Conservation (phyloP, 2,329 filamentous ascomycete species). For the Calonectria fujianensis region DNA sequence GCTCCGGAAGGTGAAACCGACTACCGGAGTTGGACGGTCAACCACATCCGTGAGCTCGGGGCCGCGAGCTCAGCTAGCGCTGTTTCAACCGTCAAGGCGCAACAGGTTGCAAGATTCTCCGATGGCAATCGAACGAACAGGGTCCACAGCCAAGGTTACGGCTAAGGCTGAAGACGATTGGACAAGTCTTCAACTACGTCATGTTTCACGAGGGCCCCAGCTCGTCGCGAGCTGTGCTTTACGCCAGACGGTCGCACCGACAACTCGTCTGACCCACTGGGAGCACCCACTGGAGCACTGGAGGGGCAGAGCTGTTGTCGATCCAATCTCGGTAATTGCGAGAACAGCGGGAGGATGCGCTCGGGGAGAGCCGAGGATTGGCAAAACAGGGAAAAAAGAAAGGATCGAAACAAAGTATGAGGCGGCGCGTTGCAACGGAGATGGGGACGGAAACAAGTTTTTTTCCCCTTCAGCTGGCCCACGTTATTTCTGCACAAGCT, state of each 20-base stretch:
- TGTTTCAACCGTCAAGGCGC: slow-evolving; percentile 29
- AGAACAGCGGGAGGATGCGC: background rate
- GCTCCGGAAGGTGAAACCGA: slow-evolving; percentile 37
- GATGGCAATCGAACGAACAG: background rate
- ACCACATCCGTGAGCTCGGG: slow-evolving; percentile 12
- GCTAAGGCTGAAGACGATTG: slow-evolving; percentile 10
- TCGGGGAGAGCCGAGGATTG: background rate
- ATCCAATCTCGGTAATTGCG: slow-evolving; percentile 12
- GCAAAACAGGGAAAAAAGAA: background rate
- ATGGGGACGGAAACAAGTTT: background rate
- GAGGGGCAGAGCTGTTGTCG: background rate
- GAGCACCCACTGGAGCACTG: background rate
- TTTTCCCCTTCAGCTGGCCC: background rate
- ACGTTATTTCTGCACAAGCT: background rate
- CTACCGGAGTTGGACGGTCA: slow-evolving; percentile 23
- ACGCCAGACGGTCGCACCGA: slow-evolving; percentile 29
- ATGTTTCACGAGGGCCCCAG: slow-evolving; percentile 15
- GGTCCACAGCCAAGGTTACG: background rate
- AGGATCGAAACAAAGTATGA: too few species aligned
- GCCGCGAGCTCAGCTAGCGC: slow-evolving; percentile 15
- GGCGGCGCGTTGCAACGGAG: background rate
- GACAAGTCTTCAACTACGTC: slow-evolving; percentile 10
- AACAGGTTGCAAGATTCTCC: background rate
- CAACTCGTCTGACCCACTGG: slow-evolving; percentile 25
- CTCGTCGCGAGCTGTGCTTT: slow-evolving; percentile 20